phyloP scores from a whole-genome alignment of 106 monocot genomes.

The Dendrobium officinale region DNA sequence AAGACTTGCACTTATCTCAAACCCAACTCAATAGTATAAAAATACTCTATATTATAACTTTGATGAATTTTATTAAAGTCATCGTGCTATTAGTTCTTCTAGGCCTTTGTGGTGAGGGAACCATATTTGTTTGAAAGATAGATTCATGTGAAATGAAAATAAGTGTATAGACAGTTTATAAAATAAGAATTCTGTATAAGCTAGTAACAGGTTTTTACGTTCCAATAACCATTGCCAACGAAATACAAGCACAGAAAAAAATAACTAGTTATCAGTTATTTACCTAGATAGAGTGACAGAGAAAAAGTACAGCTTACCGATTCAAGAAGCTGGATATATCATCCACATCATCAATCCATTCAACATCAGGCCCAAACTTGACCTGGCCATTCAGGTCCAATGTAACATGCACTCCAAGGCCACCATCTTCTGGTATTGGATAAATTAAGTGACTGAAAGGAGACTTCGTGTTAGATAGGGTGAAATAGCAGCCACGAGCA shows the following conservation, averaged over 20 bases:
- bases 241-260: background rate
- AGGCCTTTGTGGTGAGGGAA: background rate
- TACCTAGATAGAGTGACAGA: background rate
- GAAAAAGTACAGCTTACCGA: conserved; percentile 28
- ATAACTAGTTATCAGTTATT: background rate
- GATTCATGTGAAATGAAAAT: background rate
- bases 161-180: background rate
- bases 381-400: conserved; percentile 68
- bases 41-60: background rate
- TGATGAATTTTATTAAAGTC: background rate
- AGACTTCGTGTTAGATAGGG: conserved; percentile 54
- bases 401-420: conserved; percentile 93
- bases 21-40: background rate
- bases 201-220: background rate
- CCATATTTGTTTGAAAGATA: background rate
- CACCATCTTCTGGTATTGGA: conserved; percentile 93
- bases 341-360: conserved; percentile 74
- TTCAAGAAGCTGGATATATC: conserved; percentile 61
- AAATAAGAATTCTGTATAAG: background rate
- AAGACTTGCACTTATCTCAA: too few relatives aligned
- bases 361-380: conserved; percentile 96
- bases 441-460: conserved; percentile 86
- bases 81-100: background rate
- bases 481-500: conserved; percentile 94
- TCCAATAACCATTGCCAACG: background rate